phyloP scores from a whole-genome alignment of 345 rosid species.

The Anastatica hierochuntica region DNA sequence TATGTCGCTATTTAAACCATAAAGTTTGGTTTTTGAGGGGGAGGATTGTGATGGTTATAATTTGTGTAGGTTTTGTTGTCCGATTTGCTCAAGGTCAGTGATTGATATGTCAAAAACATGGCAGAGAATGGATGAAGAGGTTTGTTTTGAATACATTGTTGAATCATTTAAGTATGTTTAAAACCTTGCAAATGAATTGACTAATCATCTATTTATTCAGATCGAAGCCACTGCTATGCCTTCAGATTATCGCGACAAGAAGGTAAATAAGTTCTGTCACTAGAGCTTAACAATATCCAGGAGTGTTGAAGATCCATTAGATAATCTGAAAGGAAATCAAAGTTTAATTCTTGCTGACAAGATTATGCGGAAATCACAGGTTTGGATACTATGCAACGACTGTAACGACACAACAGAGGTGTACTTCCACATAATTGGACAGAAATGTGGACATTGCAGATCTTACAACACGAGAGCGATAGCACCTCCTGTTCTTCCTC shows the following conservation, averaged over 20 bases:
- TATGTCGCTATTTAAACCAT: not conserved
- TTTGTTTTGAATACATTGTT: constrained; percentile 17
- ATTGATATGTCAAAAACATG: constrained; percentile 89
- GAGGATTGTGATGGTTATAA: not conserved
- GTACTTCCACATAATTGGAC: constrained; percentile 77
- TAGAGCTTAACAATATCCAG: not conserved
- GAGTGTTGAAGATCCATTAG: not conserved
- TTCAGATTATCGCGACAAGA: constrained; percentile 71
- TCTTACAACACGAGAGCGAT: constrained; percentile 86
- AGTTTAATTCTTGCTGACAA: too few species aligned
- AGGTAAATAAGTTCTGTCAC: constrained; percentile 37
- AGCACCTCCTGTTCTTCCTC: constrained; percentile 80
- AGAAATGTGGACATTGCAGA: constrained; percentile 86
- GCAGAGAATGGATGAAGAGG: constrained; percentile 91
- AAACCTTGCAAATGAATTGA: not conserved
- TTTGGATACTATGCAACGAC: constrained; percentile 96
- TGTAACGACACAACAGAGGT: constrained; percentile 95
- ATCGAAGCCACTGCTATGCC: constrained; percentile 83
- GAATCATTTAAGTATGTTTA: not conserved
- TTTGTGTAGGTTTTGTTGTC: constrained; percentile 63
- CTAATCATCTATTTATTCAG: constrained; percentile 29
- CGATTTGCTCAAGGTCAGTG: constrained; percentile 83
- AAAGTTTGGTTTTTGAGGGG: not conserved
- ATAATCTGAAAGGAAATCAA: too few species aligned
- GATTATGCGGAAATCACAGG: constrained; percentile 60